phyloP scores from a whole-genome alignment of 2,329 filamentous ascomycete species.

The Boeremia lycopersici region DNA sequence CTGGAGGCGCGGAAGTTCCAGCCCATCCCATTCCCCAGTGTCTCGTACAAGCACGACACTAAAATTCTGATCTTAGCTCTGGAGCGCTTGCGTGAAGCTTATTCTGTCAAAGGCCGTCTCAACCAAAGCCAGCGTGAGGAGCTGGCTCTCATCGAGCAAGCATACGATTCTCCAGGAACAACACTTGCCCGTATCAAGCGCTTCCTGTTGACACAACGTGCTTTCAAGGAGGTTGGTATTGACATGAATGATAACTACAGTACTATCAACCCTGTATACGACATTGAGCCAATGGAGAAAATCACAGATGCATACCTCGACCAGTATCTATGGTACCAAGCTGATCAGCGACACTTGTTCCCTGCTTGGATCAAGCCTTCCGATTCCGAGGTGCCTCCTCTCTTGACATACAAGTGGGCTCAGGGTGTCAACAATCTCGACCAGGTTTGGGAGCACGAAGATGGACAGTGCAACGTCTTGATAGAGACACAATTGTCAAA shows the following conservation, averaged over 20 bases:
- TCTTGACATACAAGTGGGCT: slow-evolving; percentile 97
- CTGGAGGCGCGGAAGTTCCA: slow-evolving; percentile 98
- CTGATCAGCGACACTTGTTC: slow-evolving; percentile 95
- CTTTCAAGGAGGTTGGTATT: slow-evolving; percentile 99
- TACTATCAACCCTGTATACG: slow-evolving; percentile 98
- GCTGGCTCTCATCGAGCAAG: slow-evolving; percentile 94
- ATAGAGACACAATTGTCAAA: slow-evolving; percentile 99
- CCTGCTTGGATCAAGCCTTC: slow-evolving; percentile 99
- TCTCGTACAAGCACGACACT: slow-evolving; percentile 99
- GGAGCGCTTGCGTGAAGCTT: slow-evolving; percentile 90
- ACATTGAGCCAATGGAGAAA: slow-evolving; percentile 98
- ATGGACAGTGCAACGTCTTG: slow-evolving; percentile 98
- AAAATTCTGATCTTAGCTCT: slow-evolving; percentile 97
- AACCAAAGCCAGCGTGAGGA: slow-evolving; percentile 99
- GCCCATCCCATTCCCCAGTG: slow-evolving; percentile 96
- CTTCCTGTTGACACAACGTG: slow-evolving; percentile 93
- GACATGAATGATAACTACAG: slow-evolving; percentile 99
- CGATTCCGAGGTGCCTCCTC: slow-evolving; percentile 93
- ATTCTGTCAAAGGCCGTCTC: slow-evolving; percentile 94
- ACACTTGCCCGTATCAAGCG: slow-evolving; percentile 96
- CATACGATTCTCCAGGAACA: slow-evolving; percentile 96
- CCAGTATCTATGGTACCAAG: slow-evolving; percentile 99
- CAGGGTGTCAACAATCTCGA: slow-evolving; percentile 98
- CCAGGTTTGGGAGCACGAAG: slow-evolving; percentile 90
- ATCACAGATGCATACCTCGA: slow-evolving; percentile 98